Base-by-base conservation (phyloP, 805 yeast species). In the Hanseniaspora thailandica region DNA sequence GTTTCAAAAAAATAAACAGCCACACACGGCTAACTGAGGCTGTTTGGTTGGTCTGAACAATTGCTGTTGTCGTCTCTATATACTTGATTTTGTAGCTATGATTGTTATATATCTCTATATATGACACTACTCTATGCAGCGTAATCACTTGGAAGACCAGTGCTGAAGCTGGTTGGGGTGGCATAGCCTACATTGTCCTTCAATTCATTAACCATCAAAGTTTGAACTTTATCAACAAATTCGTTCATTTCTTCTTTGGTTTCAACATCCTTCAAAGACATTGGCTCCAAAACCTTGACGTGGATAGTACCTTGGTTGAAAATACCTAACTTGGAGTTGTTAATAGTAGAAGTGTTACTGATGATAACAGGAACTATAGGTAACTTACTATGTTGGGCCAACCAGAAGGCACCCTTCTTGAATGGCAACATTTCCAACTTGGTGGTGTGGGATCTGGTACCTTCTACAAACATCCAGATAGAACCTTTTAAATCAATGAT, bases 371-470 rank as follows among this genome's bases (percentile, higher is more conserved):
- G 98, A 23, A 93, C 78, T 48, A 93, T 73, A 19, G 97, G 97
- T 35, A 90, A 81, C 40, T 79, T 80, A 5, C 95, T 95, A 68
- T 88, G 95, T 57, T 85, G 84, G 7, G 99, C 99, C 63, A 93
- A 76, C 68, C 93, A 97, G 80, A 93, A 93, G 0, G 97, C 97
- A 53, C 99, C 99, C 66, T 93, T 93, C 69, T 93, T 93, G 71
- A 93, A 87, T 0, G 95, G 95, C 47, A 87, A 74, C 65, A 93
- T 69, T 3, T 74, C 79, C 48, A 94, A 82, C 34, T 74, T 74
- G 23, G 77, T 68, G 10, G 84, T 69, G 58, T 82, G 84, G 0
- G 97, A 87, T 68, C 99, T 78, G 2, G 98, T 93, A 26, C 99
- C 99, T 69, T 93, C 99, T 25, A 97, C 96, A 74, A 89, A 93